phyloP scores from a whole-genome alignment of 345 rosid species.

The Salix caprea region DNA sequence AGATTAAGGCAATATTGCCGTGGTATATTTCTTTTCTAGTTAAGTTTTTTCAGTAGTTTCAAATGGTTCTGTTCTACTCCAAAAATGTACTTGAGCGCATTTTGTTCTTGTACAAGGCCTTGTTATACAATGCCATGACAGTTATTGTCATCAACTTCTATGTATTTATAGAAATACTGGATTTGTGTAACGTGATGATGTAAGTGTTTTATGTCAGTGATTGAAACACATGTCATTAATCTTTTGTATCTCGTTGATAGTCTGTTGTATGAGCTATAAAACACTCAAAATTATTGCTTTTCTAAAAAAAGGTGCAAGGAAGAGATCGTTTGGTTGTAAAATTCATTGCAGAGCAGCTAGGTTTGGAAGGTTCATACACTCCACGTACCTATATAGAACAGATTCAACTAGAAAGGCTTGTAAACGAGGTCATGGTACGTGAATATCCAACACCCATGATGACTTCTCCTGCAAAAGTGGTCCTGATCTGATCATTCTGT shows the following conservation, averaged over 20 bases:
- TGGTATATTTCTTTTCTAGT: not conserved
- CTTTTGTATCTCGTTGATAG: not conserved
- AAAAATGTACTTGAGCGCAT: not conserved
- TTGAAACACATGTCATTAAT: not conserved
- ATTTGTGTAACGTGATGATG: conserved; percentile 6
- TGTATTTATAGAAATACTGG: not conserved
- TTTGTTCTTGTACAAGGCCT: not conserved
- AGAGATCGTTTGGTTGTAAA: conserved; percentile 65
- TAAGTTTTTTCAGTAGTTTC: not conserved
- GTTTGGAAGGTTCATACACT: conserved; percentile 82
- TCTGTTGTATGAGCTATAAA: not conserved
- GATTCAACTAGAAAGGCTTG: conserved; percentile 95
- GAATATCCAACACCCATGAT: conserved; percentile 17
- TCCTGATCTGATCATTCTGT: conserved; percentile 33
- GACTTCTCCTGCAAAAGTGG: conserved; percentile 28
- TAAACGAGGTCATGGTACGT: conserved; percentile 93
- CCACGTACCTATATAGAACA: conserved; percentile 96
- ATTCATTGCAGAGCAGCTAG: conserved; percentile 68
- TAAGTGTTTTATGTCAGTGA: not conserved
- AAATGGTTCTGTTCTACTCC: not conserved
- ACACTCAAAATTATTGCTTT: not conserved
- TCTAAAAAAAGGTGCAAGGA: conserved; percentile 85
- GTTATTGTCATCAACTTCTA: not conserved
- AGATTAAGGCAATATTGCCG: not conserved
- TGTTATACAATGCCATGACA: not conserved